These are phyloP conservation scores for Rhizopus sp. DNA, from an alignment of 371 early-diverging fungal genomes.

Conservation along the genomic window DNA sequence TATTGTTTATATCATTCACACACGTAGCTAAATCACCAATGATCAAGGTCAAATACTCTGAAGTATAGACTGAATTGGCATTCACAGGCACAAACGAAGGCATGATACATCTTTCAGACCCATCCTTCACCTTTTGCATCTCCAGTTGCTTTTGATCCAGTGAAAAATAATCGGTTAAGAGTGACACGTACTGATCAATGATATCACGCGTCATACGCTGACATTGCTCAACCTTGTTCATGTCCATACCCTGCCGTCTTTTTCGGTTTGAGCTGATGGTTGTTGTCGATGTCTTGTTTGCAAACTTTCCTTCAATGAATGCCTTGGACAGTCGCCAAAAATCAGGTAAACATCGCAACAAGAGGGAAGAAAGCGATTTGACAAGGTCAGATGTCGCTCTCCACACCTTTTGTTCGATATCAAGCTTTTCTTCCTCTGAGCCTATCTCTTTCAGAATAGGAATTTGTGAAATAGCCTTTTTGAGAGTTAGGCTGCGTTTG, in stretches of 20 bases:
- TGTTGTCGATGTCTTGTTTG: conserved; percentile 42
- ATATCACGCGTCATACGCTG: conserved; percentile 79
- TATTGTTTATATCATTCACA: conserved; percentile 58
- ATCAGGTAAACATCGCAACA: conserved; percentile 83
- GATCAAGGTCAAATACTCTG: conserved; percentile 57
- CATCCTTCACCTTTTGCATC: conserved; percentile 29
- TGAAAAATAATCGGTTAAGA: conserved; percentile 61
- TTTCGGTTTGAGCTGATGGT: conserved; percentile 16
- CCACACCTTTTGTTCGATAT: conserved; percentile 70
- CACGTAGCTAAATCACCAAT: conserved; percentile 59
- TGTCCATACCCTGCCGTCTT: conserved; percentile 61
- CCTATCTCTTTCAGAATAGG: conserved; percentile 9
- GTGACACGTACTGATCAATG: conserved; percentile 59
- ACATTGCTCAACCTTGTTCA: conserved; percentile 74
- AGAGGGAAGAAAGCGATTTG: conserved; percentile 71
- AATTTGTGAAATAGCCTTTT: conserved; percentile 37
- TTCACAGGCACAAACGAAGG: conserved; percentile 49
- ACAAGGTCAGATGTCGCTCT: conserved; percentile 68
- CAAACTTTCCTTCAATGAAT: conserved; percentile 84
- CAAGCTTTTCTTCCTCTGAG: conserved; percentile 4
- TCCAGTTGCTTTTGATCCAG: conserved; percentile 31
- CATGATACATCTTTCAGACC: conserved; percentile 25
- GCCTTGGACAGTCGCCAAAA: conserved; percentile 89
- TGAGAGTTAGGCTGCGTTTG: conserved; percentile 38
- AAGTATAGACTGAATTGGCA: conserved; percentile 59